phyloP scores from a whole-genome alignment of 768 basidiomycete species.

The Boletus coccyginus region DNA sequence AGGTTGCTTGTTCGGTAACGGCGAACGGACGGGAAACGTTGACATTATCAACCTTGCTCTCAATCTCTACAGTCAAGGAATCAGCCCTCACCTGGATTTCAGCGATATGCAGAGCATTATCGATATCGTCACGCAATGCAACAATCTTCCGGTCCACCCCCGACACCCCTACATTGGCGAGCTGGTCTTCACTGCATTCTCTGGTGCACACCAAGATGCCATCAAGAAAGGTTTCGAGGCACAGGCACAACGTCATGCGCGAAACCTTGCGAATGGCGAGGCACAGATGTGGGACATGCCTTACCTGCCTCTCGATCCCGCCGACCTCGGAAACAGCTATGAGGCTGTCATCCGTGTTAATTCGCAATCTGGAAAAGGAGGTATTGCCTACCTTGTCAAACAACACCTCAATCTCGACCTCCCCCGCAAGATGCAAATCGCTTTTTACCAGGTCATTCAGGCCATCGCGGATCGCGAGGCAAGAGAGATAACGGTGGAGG shows the following conservation, averaged over 20 bases:
- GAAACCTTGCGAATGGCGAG: conserved; percentile 57
- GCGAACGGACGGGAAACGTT: conserved; percentile 98
- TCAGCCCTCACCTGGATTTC: conserved; percentile 85
- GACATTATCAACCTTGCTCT: conserved; percentile 95
- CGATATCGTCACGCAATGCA: conserved; percentile 93
- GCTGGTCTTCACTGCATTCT: conserved; percentile 97
- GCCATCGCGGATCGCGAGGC: conserved; percentile 88
- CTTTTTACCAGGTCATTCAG: conserved; percentile 94
- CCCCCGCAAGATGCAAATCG: conserved; percentile 95
- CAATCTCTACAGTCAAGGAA: conserved; percentile 95
- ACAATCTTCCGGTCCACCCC: conserved; percentile 93
- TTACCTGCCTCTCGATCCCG: conserved; percentile 95
- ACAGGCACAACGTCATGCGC: conserved; percentile 60
- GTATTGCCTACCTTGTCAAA: conserved; percentile 95
- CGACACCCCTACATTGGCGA: conserved; percentile 98
- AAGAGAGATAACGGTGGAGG: conserved; percentile 92
- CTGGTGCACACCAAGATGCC: conserved; percentile 97
- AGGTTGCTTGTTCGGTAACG: conserved; percentile 97
- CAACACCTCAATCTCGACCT: conserved; percentile 88
- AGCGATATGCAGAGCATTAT: conserved; percentile 87
- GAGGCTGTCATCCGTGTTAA: conserved; percentile 99
- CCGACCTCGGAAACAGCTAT: conserved; percentile 91
- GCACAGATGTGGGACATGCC: conserved; percentile 85
- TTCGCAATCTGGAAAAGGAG: conserved; percentile 98
- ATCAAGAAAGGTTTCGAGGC: conserved; percentile 99